Evolutionary conservation across 805 yeast genomes (phyloP).

Genomic region (Nadsonia fulvescens): DNA sequence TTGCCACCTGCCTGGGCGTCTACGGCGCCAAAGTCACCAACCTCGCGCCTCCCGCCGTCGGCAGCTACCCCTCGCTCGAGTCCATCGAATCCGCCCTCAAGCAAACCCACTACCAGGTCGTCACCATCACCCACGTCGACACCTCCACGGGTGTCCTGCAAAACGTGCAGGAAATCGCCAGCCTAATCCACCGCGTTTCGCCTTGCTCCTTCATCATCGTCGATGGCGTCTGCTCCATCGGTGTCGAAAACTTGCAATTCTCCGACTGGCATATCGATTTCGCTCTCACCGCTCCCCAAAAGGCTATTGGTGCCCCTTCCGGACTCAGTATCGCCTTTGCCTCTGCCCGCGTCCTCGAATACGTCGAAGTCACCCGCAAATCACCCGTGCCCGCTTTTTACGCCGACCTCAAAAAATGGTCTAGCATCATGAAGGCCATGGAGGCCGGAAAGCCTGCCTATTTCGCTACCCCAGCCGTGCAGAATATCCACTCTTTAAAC

Average conservation of each 20-base stretch:
- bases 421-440: slow-evolving; percentile 73
- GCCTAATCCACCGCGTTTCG: slow-evolving; percentile 38
- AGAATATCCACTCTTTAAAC: slow-evolving; percentile 63
- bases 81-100: slow-evolving; percentile 38
- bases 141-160: slow-evolving; percentile 88
- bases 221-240: slow-evolving; percentile 92
- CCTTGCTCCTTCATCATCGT: slow-evolving; percentile 76
- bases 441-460: slow-evolving; percentile 66
- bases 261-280: slow-evolving; percentile 82
- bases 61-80: slow-evolving; percentile 44
- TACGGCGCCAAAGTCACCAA: slow-evolving; percentile 66
- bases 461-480: slow-evolving; percentile 96
- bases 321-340: slow-evolving; percentile 70
- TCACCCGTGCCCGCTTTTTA: slow-evolving; percentile 32
- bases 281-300: slow-evolving; percentile 83
- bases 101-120: slow-evolving; percentile 36
- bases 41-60: slow-evolving; percentile 45
- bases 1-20: slow-evolving; percentile 54
- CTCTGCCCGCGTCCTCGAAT: slow-evolving; percentile 58
- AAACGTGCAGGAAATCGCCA: slow-evolving; percentile 46
- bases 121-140: slow-evolving; percentile 89
- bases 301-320: slow-evolving; percentile 88
- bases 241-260: slow-evolving; percentile 70
- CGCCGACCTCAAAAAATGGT: slow-evolving; percentile 67
- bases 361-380: slow-evolving; percentile 30